A percentile compares a stretch with the other conserved stretches of the same genome.
phyloP scores from a whole-genome alignment of 2,329 filamentous ascomycete species.

The Camillea tinctor region DNA sequence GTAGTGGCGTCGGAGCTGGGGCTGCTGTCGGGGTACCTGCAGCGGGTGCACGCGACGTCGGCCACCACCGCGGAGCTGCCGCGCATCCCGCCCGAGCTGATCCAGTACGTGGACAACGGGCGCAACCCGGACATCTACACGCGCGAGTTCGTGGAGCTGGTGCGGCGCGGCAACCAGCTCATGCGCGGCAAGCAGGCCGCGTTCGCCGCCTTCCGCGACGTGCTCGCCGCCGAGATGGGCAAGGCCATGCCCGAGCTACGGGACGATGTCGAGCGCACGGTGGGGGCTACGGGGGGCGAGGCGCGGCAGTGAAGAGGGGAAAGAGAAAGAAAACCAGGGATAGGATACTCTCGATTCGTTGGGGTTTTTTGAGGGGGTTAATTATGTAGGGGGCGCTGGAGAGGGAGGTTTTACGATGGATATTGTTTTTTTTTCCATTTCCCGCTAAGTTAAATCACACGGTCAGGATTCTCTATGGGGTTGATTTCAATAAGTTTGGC shows the following conservation, averaged over 20 bases:
- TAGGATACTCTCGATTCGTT: no score
- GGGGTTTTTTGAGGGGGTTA: no score
- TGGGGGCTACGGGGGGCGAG: slow-evolving; percentile 45
- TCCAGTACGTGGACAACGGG: slow-evolving; percentile 68
- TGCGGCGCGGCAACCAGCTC: slow-evolving; percentile 64
- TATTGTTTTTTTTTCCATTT: no score
- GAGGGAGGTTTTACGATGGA: no score
- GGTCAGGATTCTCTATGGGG: no score
- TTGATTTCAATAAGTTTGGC: no score
- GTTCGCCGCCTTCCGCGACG: slow-evolving; percentile 60
- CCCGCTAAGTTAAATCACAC: no score
- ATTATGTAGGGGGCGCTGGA: no score
- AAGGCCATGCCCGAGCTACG: slow-evolving; percentile 58
- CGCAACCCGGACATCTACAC: slow-evolving; percentile 75
- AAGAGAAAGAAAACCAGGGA: no score
- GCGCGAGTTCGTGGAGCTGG: slow-evolving; percentile 69
- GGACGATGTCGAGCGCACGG: slow-evolving; percentile 50
- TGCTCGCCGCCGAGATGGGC: slow-evolving; percentile 58
- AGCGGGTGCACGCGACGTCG: slow-evolving; percentile 41
- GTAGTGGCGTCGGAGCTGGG: slow-evolving; percentile 55
- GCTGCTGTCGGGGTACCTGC: slow-evolving; percentile 40
- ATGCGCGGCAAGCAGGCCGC: slow-evolving; percentile 63
- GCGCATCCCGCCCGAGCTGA: slow-evolving; percentile 58
- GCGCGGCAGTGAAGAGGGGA: background rate
- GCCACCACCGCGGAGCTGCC: slow-evolving; percentile 40